Conservation (phyloP, 2,329 filamentous ascomycete genomes). For the Beauveria caledonica region DNA sequence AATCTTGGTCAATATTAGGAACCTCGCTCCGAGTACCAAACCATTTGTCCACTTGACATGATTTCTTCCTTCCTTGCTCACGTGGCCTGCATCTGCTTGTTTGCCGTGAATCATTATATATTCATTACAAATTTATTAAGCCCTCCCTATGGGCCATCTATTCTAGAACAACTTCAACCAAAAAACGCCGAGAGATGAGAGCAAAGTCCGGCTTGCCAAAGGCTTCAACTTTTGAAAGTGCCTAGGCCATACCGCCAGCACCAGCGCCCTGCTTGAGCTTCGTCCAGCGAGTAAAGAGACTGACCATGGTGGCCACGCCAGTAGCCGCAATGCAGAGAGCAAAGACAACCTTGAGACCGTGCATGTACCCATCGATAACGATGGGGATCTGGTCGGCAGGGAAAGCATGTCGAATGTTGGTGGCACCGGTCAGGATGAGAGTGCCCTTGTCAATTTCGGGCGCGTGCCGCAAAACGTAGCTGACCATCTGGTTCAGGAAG, state of each 20-base stretch:
- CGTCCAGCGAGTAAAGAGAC: slow-evolving; percentile 29
- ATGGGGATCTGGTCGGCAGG: slow-evolving; percentile 36
- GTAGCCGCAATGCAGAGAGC: slow-evolving; percentile 46
- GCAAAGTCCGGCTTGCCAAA: no score
- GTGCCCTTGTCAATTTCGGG: slow-evolving; percentile 28
- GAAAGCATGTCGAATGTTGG: slow-evolving; percentile 47
- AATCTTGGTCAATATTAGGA: no score
- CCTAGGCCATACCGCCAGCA: slow-evolving; percentile 23
- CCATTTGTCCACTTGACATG: no score
- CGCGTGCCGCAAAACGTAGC: slow-evolving; percentile 23
- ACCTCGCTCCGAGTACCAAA: no score
- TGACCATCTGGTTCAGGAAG: slow-evolving; percentile 37
- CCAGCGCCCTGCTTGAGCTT: slow-evolving; percentile 25
- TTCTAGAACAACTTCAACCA: no score
- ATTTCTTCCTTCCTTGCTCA: no score
- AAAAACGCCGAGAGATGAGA: no score
- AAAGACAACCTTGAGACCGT: slow-evolving; percentile 54
- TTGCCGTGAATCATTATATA: no score
- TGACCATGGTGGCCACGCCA: slow-evolving; percentile 30
- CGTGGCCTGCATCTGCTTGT: no score
- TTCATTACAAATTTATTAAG: no score
- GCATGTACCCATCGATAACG: slow-evolving; percentile 54
- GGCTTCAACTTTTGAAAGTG: no score
- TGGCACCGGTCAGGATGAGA: slow-evolving; percentile 39
- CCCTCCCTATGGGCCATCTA: no score